Percentiles rank a stretch among this genome's conserved stretches.
Evolutionary conservation across 192 early-diverging fungal genomes (phyloP).

Genomic region (Backusella psychrophila): DNA sequence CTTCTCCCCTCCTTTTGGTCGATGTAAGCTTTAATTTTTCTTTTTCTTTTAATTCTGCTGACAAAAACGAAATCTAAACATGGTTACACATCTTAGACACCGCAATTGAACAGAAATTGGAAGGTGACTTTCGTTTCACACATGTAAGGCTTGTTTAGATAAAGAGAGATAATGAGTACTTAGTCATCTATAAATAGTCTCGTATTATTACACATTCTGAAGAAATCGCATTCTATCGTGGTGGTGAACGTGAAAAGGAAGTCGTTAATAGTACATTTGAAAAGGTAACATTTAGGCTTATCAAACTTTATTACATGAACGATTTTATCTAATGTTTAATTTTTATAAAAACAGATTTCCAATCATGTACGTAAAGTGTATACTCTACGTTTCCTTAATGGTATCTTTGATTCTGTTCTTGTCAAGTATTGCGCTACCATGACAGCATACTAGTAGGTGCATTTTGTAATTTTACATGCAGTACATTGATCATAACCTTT

Average conservation of each 20-base stretch:
- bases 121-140: conserved; percentile 79
- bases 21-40: conserved; percentile 42
- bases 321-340: not conserved
- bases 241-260: conserved; percentile 63
- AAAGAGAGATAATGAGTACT: not conserved
- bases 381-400: conserved; percentile 57
- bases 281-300: conserved; percentile 38
- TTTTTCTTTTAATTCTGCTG: not conserved
- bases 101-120: conserved; percentile 74
- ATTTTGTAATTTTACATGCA: not conserved
- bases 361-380: conserved; percentile 58
- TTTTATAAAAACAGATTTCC: conserved; percentile 33
- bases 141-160: conserved; percentile 46
- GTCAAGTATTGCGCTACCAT: conserved; percentile 68
- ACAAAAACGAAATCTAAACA: not conserved
- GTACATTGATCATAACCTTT: not conserved
- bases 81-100: conserved; percentile 43
- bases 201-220: conserved; percentile 84
- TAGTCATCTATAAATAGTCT: conserved; percentile 34
- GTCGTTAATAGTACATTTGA: conserved; percentile 66
- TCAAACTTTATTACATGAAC: not conserved
- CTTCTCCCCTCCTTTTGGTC: conserved; percentile 79
- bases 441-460: conserved; percentile 62
- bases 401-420: conserved; percentile 61
- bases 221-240: conserved; percentile 77